Base-by-base conservation (phyloP, 257 asterid species). In the Euphrasia confusa region DNA sequence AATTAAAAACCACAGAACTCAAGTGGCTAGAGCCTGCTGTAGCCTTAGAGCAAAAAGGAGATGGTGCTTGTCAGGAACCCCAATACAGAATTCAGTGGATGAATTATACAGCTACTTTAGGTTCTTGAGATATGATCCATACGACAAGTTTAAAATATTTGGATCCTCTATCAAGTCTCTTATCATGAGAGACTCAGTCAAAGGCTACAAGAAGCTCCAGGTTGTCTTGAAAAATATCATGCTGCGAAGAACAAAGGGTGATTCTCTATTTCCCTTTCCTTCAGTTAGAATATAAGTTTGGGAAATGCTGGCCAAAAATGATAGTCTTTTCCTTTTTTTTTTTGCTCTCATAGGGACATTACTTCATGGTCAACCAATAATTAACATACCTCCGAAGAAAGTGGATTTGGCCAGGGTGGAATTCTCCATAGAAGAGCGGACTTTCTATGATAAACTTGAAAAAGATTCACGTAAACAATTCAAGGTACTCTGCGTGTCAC, bases 61-160 rank as follows among this genome's bases (percentile, higher is more conserved):
- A 76, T 93, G 99, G 99, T 93, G 97, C 81, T 79, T 93, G 74
- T 93, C 99, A 33, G 99, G 99, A 78, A 93, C 99, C 15, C 99
- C 99, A 9, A 87, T 93, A 75, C 99, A 93, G 71, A 93, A 89
- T 78, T 83, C 97, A 30, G 77, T 93, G 35, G 99, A 93, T 73
- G 99, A 93, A 52, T 78, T 93, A 57, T 93, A 72, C 83, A 93
- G 99, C 84, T 93, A 93, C 82, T 93, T 93, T 80, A 81, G 97
- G 74, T 93, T 93, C 74, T 78, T 93, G 85, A 89, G 80, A 80
- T 90, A 87, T 64, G 92, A 83, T 62, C 99, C 99, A n/a, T 93
- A 89, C 66, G 92, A 84, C 69, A 80, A 85, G 54, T 87, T 77
- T 67, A 93, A 87, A 78, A 66, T 71, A 39, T 93, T 93, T 89